Percentiles rank a stretch among this genome's conserved stretches.
Evolutionary conservation across 371 early-diverging fungal species (phyloP).

Genomic region (Mucor saturninus): DNA sequence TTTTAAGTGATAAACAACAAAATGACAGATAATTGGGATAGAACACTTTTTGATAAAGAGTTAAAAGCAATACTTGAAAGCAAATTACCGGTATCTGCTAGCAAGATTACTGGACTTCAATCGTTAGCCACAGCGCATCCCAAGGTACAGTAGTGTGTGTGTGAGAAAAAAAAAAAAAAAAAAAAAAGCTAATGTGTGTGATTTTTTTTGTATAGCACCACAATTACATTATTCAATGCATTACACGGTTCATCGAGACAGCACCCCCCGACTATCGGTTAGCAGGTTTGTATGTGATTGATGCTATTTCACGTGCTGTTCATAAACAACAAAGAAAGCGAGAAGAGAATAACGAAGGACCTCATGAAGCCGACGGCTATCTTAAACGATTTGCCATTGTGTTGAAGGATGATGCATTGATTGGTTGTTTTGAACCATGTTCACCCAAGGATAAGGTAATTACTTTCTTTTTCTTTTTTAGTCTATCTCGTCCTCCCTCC

Average conservation of each 20-base stretch:
- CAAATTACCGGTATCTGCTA: constrained; percentile 67
- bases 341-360: constrained; percentile 29
- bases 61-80: constrained; percentile 56
- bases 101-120: constrained; percentile 62
- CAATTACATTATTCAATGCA: constrained; percentile 60
- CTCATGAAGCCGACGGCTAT: constrained; percentile 36
- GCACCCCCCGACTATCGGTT: constrained; percentile 66
- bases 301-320: constrained; percentile 64
- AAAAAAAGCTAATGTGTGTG: not conserved
- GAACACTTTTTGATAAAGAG: constrained; percentile 63
- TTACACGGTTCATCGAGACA: constrained; percentile 58
- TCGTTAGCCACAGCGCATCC: constrained; percentile 58
- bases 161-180: not conserved
- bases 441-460: constrained; percentile 55
- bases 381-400: constrained; percentile 48
- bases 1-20: not conserved
- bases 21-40: constrained; percentile 54
- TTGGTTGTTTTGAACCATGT: constrained; percentile 43
- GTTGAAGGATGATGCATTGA: constrained; percentile 36
- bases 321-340: constrained; percentile 44
- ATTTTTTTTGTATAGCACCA: constrained; percentile 41
- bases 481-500: not conserved
- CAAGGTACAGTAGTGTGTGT: constrained; percentile 45
- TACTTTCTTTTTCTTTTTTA: constrained; percentile 13
- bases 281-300: constrained; percentile 72